Conservation (phyloP, 73 alveolate species). For the Tetrahymena borealis region DNA sequence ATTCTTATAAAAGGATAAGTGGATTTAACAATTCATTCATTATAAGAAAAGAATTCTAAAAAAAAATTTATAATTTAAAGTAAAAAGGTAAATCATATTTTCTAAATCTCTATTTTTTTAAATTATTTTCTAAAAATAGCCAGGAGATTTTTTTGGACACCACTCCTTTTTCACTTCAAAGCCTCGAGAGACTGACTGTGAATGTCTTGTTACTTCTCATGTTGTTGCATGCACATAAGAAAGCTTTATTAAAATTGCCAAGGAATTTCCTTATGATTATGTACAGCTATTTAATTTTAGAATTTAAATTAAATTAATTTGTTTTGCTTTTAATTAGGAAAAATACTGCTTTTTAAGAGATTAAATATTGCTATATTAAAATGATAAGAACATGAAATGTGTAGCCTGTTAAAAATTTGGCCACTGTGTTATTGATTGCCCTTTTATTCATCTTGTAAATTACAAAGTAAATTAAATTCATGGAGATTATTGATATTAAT, state of each 20-base stretch:
- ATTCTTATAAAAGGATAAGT: not conserved
- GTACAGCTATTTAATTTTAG: not conserved
- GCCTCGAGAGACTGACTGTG: not conserved
- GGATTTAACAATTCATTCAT: not conserved
- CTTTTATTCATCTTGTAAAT: not conserved
- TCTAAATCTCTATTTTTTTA: not conserved
- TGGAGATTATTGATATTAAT: not conserved
- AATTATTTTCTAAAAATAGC: not conserved
- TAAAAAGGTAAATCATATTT: not conserved
- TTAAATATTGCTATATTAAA: not conserved
- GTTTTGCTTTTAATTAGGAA: not conserved
- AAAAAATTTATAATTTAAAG: not conserved
- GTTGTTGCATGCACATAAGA: not conserved
- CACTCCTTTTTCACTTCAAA: not conserved
- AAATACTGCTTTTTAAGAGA: not conserved
- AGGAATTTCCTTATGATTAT: not conserved
- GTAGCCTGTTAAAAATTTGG: not conserved
- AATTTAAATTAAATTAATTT: not conserved
- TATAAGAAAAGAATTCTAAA: not conserved
- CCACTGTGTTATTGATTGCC: not conserved
- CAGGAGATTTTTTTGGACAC: not conserved
- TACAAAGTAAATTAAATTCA: not conserved
- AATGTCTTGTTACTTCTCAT: not conserved
- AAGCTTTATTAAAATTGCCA: not conserved
- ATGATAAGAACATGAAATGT: not conserved